A percentile compares a stretch with the other conserved stretches of the same genome.
Evolutionary conservation across 2,329 filamentous ascomycete species (phyloP).

Genomic region (Fusarium goolgardi): DNA sequence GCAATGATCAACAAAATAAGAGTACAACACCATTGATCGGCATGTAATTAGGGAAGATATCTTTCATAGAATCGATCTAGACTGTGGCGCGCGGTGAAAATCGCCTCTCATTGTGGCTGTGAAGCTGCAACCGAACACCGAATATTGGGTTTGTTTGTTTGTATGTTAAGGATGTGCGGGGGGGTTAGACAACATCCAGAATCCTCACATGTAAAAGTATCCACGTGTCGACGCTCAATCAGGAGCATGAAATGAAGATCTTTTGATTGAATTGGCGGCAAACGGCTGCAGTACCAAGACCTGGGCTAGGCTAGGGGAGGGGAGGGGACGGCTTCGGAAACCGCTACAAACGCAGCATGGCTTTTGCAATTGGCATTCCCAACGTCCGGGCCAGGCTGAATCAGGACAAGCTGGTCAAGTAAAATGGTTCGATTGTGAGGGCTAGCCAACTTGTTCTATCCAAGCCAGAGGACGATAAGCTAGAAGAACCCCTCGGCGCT

Average conservation of each 20-base stretch:
- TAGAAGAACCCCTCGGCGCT: conserved; percentile 10
- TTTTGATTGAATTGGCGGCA: conserved; percentile 17
- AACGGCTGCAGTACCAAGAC: conserved; percentile 18
- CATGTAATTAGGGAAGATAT: conserved; percentile 9
- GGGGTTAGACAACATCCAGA: conserved; percentile 11
- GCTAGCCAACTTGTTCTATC: conserved; percentile 19
- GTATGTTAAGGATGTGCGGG: background rate
- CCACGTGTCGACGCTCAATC: conserved; percentile 37
- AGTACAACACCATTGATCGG: conserved; percentile 8
- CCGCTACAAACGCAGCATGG: conserved; percentile 37
- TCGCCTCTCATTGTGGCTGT: conserved; percentile 39
- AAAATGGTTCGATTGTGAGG: conserved; percentile 46
- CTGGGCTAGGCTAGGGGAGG: conserved; percentile 5
- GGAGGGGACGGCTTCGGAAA: conserved; percentile 36
- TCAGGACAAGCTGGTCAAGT: conserved; percentile 35
- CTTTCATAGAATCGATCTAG: conserved; percentile 18
- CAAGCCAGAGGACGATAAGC: conserved; percentile 20
- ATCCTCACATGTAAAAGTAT: conserved; percentile 32
- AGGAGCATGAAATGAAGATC: conserved; percentile 37
- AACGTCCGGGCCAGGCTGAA: conserved; percentile 38
- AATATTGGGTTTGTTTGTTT: conserved; percentile 12
- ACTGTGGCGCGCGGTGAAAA: conserved; percentile 30
- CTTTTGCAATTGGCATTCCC: conserved; percentile 38
- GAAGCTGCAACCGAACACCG: conserved; percentile 7
- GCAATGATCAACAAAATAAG: conserved; percentile 38